Evolutionary conservation across 2,329 filamentous ascomycete genomes (phyloP), one percentile per base, ranked within the genome.

Genomic region (Fusarium liriodendri): DNA sequence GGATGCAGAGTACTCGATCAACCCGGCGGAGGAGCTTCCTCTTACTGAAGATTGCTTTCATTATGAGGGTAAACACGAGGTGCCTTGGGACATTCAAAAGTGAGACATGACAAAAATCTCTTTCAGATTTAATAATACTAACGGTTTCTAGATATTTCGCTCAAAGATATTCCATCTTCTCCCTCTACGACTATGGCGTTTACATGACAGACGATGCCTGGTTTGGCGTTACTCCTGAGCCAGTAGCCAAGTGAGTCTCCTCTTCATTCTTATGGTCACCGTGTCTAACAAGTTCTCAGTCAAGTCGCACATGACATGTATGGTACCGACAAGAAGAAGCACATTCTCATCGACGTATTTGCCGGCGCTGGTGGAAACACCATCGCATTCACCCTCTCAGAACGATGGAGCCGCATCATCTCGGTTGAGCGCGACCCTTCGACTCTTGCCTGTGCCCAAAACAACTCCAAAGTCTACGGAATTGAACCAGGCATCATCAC

Each of bases 211-310:
- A 97, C 81, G 93, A 96, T 83, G 93, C 95, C 63, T 99, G 97
- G 97, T 99, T 97, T 81, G 97, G 95, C 64, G 95, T 98, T 9
- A 99, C 97, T 0, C 95, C 97, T 16, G 96, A 99, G 82, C 93
- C 94, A 6, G 90, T 99, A 32, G 97, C 97, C 69, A 91, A 88
- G 94, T 97, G 86, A 78, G 87, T 84, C 67, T 47, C 32, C 52
- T 35, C 47, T 55, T 50, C 35, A 61, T 9, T 25, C 62, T 63
- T 10, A 20, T 14, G 9, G 1, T 4, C 32, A n/a, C 5, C 5
- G 1, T 54, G 14, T 29, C 68, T 73, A 62, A 72, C 50, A 11
- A 4, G 20, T n/a, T 9, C 45, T 27, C 71, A 93, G 94, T 68
- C 91, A 92, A 83, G 94, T 97, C 62, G 94, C 95, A 18, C 80